phyloP scores from a whole-genome alignment of 352 stramenopile genomes.

The Sclerospora graminicola region DNA sequence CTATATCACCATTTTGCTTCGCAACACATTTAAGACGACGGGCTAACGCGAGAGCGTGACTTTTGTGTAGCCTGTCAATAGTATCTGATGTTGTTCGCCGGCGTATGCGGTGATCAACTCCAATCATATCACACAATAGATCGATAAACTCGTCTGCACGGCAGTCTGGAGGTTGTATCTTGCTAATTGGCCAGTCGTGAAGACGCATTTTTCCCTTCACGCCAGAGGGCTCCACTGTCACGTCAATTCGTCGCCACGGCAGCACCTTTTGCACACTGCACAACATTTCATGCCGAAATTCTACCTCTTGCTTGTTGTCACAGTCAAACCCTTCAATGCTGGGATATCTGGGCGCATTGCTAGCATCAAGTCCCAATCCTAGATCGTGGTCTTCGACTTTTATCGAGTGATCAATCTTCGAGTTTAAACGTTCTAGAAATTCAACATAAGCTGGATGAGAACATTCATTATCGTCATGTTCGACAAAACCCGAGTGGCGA shows the following conservation, averaged over 20 bases:
- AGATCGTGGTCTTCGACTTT: constrained; percentile 20
- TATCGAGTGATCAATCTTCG: constrained; percentile 33
- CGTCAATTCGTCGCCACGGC: constrained; percentile 52
- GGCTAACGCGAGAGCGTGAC: constrained; percentile 11
- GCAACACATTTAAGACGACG: constrained; percentile 7
- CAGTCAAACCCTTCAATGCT: constrained; percentile 56
- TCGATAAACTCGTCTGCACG: constrained; percentile 63
- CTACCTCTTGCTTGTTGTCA: constrained; percentile 73
- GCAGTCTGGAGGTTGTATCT: constrained; percentile 60
- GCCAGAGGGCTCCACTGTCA: constrained; percentile 50
- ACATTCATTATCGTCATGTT: not conserved
- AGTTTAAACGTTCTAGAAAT: constrained; percentile 29
- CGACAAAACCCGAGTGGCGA: constrained; percentile 47
- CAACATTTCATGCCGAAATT: constrained; percentile 59
- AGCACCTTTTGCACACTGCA: constrained; percentile 36
- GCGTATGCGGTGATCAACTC: constrained; percentile 44
- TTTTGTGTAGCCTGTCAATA: constrained; percentile 9
- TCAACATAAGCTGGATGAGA: not conserved
- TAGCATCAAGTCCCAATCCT: constrained; percentile 30
- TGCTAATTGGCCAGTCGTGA: constrained; percentile 76
- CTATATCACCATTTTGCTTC: constrained; percentile 6
- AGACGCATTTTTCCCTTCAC: constrained; percentile 62
- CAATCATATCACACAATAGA: constrained; percentile 57
- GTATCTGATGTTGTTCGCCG: constrained; percentile 12
- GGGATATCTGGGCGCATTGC: constrained; percentile 22